Base-by-base conservation (phyloP, 2,329 filamentous ascomycete genomes). In the Aspergillus sp. region DNA sequence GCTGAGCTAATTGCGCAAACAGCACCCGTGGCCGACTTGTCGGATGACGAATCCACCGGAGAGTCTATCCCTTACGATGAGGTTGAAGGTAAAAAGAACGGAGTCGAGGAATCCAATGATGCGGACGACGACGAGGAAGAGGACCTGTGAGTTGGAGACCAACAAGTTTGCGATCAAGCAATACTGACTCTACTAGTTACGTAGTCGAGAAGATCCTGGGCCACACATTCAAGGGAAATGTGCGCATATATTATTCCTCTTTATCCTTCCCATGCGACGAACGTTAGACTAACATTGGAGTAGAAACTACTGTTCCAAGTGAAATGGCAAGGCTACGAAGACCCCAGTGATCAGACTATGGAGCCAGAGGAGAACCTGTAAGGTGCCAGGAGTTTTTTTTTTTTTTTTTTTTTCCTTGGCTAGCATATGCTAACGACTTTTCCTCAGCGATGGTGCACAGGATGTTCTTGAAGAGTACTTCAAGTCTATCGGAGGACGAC, bases 301-400 rank as follows among this genome's bases (percentile, higher is more conserved):
- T 42, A 79, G 76, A 66, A 65, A 17, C 66, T 80, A 22, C 57
- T 73, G 37, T 71, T 79, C 19, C 61, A 71, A 7, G 77, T 80
- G 30, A 80, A 80, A 63, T 81, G 79, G 79, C 75, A 76, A 60
- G 78, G 76, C 5, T 81, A 79, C 52, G 70, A 76, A 2, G 66
- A 76, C 5, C 70, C 72, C 2, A 61, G 66, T n/a, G 78, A 81
- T 47, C 69, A 73, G 52, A 81, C 79, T 2, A 66, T 73, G 65
- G 79, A 81, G 57, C 77, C 77, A 1, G 78, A 81, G 63, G 72
- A 75, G 6, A 76, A 78, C 47, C 65, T 77, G 72, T 79, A 71
- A 56, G 75, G 47, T 58, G 24, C 13, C 19, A 15, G 41, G 46
- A 17, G 15, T 46, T 20, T 12, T 7, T 17, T 24, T 4, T 20